Evolutionary conservation across 164 flowering plant species (phyloP).

Genomic region (Kalanchoe fedtschenkoi): DNA sequence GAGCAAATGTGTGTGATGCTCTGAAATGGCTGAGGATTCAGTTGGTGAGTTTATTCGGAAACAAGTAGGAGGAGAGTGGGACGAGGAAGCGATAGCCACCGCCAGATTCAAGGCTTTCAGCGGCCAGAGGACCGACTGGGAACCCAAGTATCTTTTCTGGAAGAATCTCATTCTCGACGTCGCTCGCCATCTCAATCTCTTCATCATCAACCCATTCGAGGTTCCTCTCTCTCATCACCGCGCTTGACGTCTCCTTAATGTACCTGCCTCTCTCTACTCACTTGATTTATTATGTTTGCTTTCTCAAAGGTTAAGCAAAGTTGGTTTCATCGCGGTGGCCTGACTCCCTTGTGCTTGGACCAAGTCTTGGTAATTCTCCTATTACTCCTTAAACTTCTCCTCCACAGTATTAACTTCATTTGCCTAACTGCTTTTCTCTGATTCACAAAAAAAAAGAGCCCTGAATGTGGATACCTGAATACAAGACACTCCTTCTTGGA

Average conservation of each 20-base stretch:
- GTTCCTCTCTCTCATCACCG: constrained; percentile 10
- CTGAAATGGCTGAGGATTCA: background rate
- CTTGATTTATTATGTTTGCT: constrained; percentile 3
- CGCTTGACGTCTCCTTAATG: background rate
- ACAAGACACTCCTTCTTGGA: no score
- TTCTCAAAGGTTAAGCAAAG: constrained; percentile 30
- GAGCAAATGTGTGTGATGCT: no score
- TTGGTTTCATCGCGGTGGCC: constrained; percentile 68
- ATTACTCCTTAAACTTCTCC: background rate
- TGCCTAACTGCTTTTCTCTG: no score
- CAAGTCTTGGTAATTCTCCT: constrained; percentile 48
- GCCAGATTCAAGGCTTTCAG: constrained; percentile 84
- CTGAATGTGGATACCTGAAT: no score
- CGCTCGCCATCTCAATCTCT: constrained; percentile 45
- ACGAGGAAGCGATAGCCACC: constrained; percentile 46
- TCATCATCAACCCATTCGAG: constrained; percentile 42
- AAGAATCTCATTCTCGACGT: constrained; percentile 51
- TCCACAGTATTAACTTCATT: background rate
- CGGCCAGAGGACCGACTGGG: constrained; percentile 86
- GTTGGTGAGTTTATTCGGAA: constrained; percentile 37
- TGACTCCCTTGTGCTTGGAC: constrained; percentile 74
- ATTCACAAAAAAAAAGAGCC: no score
- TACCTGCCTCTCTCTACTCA: background rate
- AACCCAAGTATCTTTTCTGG: constrained; percentile 64
- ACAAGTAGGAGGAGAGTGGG: constrained; percentile 65